A percentile compares a stretch with the other conserved stretches of the same genome.
Evolutionary conservation across 1,284 basidiomycete genomes (phyloP).

Genomic region (Amylostereum areolatum): DNA sequence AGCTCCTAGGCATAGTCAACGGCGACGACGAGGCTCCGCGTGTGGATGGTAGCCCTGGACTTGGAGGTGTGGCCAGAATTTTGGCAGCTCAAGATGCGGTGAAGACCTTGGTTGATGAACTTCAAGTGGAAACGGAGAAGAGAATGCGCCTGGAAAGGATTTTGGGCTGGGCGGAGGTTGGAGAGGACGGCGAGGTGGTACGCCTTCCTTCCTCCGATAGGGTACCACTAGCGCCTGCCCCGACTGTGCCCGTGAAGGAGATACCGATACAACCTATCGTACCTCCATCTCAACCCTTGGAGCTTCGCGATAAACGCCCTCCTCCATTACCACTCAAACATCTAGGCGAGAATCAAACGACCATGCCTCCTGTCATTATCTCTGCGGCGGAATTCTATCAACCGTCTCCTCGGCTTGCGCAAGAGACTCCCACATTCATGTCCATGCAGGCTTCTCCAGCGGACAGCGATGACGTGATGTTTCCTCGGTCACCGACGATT

Average conservation of each 20-base stretch:
- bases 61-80: conserved; percentile 44
- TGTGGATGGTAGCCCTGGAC: conserved; percentile 13
- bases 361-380: background rate
- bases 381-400: conserved; percentile 6
- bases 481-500: too few species aligned
- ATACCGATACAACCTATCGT: too few species aligned
- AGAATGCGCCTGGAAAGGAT: conserved; percentile 46
- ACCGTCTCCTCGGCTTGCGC: conserved; percentile 8
- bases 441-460: conserved; percentile 2
- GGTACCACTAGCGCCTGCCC: too few species aligned
- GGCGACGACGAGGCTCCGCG: conserved; percentile 21
- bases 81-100: conserved; percentile 57
- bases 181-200: conserved; percentile 8
- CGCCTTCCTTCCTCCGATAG: background rate
- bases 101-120: conserved; percentile 53
- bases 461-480: too few species aligned
- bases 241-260: too few species aligned
- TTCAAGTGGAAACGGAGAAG: conserved; percentile 58
- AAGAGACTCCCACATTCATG: conserved; percentile 6
- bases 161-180: conserved; percentile 15
- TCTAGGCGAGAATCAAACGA: background rate
- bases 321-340: background rate
- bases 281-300: background rate
- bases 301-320: background rate
- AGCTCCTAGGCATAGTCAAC: conserved; percentile 41